phyloP scores from a whole-genome alignment of 768 basidiomycete genomes.

The Tricholomella constricta region DNA sequence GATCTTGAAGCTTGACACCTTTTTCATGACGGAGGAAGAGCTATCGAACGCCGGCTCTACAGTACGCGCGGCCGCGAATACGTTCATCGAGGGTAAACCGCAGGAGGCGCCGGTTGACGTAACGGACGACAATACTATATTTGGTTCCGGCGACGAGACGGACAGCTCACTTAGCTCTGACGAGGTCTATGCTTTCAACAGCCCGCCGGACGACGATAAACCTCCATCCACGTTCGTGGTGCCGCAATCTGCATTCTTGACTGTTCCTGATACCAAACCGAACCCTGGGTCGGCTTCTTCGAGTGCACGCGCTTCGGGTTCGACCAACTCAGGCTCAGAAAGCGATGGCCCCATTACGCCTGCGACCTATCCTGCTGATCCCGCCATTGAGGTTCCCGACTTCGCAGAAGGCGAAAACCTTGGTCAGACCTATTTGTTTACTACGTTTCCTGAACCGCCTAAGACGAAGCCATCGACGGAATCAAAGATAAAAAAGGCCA shows the following conservation, averaged over 20 bases:
- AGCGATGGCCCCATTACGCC: constrained; percentile 54
- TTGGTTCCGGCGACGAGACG: constrained; percentile 12
- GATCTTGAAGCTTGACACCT: constrained; percentile 56
- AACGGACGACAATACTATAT: background rate
- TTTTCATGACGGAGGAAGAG: constrained; percentile 60
- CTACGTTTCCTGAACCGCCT: background rate
- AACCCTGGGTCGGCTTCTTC: constrained; percentile 13
- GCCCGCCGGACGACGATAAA: constrained; percentile 32
- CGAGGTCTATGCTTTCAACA: constrained; percentile 39
- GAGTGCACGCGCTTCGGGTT: constrained; percentile 20
- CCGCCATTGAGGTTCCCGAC: constrained; percentile 44
- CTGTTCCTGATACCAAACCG: constrained; percentile 12
- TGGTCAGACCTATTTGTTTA: constrained; percentile 23
- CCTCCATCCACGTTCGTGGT: constrained; percentile 12
- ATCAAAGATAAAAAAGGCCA: constrained; percentile 22
- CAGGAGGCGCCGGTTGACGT: constrained; percentile 4
- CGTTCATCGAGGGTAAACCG: constrained; percentile 9
- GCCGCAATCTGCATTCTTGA: constrained; percentile 9
- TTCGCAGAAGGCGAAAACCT: constrained; percentile 40
- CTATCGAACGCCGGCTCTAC: constrained; percentile 30
- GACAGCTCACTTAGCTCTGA: constrained; percentile 31
- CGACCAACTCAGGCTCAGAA: constrained; percentile 33
- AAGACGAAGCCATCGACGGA: constrained; percentile 3
- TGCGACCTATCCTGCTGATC: constrained; percentile 41
- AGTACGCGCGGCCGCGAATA: constrained; percentile 21